Evolutionary conservation across 192 early-diverging fungal genomes (phyloP), one percentile per base, ranked within the genome.

Genomic region (Oehlia diaphana): DNA sequence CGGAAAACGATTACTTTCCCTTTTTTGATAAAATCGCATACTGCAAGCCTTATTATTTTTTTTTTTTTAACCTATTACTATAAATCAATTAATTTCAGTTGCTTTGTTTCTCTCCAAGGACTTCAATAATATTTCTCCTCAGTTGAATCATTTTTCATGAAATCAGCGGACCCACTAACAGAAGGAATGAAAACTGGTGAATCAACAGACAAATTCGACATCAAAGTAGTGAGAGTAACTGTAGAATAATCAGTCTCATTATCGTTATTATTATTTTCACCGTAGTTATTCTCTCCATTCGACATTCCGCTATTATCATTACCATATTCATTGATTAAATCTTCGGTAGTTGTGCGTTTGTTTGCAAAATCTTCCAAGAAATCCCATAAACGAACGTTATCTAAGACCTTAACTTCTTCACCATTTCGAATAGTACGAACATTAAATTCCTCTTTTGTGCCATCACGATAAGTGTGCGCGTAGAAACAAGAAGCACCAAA

Each of bases 401-500:
- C 39, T 33, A 81, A n/a, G 5, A 81, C 74, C 23, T 26, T 62
- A 42, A 77, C 66, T 67, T 81, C 80, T 12, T 76, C 74, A 14
- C 65, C 80, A 31, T 75, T 75, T 16, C n/a, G 64, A 53, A 81
- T 70, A 4, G 76, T 81, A 23, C 80, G 58, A 62, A 81, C 23
- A 47, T 68, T 37, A n/a, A 62, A 28, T 14, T 81, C 74, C 37
- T 78, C 63, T 39, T 75, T 73, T 53, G 74, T 76, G 33, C 80
- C 80, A 68, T 81, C 80, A 47, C 65, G 72, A 44, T 77, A 67
- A 9, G 67, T 63, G 74, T 81, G 80, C 16, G 80, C 75, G 61
- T 81, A 81, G 21, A 81, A 81, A 61, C 80, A 81, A 14, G 80
- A 81, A 28, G 74, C 68, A 12, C 80, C 80, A 31, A 81, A 81